These are phyloP conservation scores for Aspergillus spinulosporus DNA, from an alignment of 2,329 filamentous ascomycete species.

Conservation along the genomic window DNA sequence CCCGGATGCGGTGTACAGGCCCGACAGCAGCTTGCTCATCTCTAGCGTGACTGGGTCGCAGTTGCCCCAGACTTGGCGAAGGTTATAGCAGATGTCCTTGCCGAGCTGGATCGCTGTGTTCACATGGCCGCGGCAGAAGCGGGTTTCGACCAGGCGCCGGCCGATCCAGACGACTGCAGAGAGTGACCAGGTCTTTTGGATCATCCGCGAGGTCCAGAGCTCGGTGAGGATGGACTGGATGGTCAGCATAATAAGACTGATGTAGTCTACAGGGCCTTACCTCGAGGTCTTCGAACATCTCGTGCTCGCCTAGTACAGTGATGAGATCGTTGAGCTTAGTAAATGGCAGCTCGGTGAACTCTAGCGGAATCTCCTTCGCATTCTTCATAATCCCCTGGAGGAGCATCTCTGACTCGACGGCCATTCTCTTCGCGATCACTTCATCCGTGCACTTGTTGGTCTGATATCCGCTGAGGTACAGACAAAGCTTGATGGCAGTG, in stretches of 20 bases:
- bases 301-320: conserved; percentile 39
- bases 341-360: conserved; percentile 39
- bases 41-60: conserved; percentile 51
- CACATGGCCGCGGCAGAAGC: conserved; percentile 51
- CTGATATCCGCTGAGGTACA: conserved; percentile 38
- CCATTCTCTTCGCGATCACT: conserved; percentile 32
- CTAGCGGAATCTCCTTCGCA: conserved; percentile 31
- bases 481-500: conserved; percentile 39
- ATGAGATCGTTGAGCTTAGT: conserved; percentile 39
- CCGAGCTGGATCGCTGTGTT: conserved; percentile 49
- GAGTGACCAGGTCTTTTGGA: conserved; percentile 48
- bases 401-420: conserved; percentile 34
- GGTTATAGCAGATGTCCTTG: conserved; percentile 58
- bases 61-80: conserved; percentile 54
- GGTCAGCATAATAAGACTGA: neutral
- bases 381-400: conserved; percentile 36
- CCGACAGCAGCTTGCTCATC: conserved; percentile 52
- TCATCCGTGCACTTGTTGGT: conserved; percentile 31
- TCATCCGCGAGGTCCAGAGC: conserved; percentile 50
- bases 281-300: conserved; percentile 41
- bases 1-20: conserved; percentile 48
- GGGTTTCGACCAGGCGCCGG: conserved; percentile 54
- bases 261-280: conserved; percentile 14
- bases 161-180: conserved; percentile 54
- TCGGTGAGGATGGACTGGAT: conserved; percentile 40